A percentile compares a stretch with the other conserved stretches of the same genome.
Evolutionary conservation across 495 filamentous ascomycete genomes (phyloP).

Genomic region (Penicillium verhagenii): DNA sequence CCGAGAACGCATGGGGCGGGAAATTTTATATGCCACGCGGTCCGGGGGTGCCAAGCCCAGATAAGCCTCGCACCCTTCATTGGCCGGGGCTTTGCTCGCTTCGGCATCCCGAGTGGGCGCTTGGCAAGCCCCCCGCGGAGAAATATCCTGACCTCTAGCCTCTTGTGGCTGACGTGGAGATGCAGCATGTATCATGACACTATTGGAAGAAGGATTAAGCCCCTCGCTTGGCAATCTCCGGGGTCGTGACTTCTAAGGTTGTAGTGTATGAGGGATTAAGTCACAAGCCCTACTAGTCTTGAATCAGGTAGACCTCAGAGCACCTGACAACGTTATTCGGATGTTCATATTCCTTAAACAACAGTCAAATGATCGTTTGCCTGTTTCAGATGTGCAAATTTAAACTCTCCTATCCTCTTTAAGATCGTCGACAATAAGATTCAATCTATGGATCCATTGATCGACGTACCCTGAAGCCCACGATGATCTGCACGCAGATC

Average conservation of each 20-base stretch:
- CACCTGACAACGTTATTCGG: too few species aligned
- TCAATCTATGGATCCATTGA: neutral
- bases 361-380: too few species aligned
- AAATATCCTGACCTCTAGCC: neutral
- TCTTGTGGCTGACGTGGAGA: neutral
- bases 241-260: too few species aligned
- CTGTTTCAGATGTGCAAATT: too few species aligned
- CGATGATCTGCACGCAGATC: neutral
- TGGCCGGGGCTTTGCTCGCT: slow-evolving; percentile 16
- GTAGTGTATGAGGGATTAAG: too few species aligned
- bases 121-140: neutral
- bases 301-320: too few species aligned
- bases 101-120: slow-evolving; percentile 28
- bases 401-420: neutral
- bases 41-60: slow-evolving; percentile 15
- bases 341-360: too few species aligned
- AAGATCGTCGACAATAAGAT: neutral
- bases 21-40: slow-evolving; percentile 11
- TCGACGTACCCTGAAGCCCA: neutral
- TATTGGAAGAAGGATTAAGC: too few species aligned
- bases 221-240: too few species aligned
- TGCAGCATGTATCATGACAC: neutral
- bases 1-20: slow-evolving; percentile 18
- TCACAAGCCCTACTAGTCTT: too few species aligned
- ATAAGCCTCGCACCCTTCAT: slow-evolving; percentile 31